Evolutionary conservation across 768 basidiomycete genomes (phyloP), one percentile per base, ranked within the genome.

Genomic region (Calvatia gigantea): DNA sequence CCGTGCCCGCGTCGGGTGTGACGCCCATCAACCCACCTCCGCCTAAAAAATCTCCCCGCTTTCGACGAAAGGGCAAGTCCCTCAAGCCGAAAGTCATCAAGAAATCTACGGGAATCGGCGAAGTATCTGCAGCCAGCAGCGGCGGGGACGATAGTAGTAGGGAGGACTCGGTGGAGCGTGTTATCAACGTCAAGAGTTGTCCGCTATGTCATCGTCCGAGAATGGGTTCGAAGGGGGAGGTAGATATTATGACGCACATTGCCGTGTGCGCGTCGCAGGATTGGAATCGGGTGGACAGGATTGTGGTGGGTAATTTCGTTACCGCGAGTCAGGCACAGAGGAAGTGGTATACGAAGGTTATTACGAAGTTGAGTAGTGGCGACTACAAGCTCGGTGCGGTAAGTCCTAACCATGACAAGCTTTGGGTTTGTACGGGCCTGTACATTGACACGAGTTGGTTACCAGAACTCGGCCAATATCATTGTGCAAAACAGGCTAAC

Each of bases 401-500:
- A 14, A 25, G 60, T 64, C 23, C 23, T 53, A 50, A 50, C 46
- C 35, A 54, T 51, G 54, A 49, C 33, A 1, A 29, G 53, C 6
- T 56, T 27, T 42, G 11, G 4, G 12, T 23, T 23, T 38, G 12
- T 0, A 23, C n/a, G 31, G 12, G n/a, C n/a, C n/a, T 12, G 8
- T 12, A 19, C 17, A 29, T 14, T 47, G 28, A 52, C 29, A 23
- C 19, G 21, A 5, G 15, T 1, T 51, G 6, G n/a, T 1, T 64
- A n/a, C n/a, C n/a, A 92, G 89, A 97, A 99, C 65, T 95, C 93
- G 50, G 96, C 94, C 23, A 99, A 99, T 66, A 97, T 99, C 61
- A 93, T 98, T 56, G 95, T 99, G 1, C 96, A 98, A 73, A 94
- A 98, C 67, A 80, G 96, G 12, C 70, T 84, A 69, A 94, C 92